A percentile compares a stretch with the other conserved stretches of the same genome.
Conservation (phyloP, 139 green algal species). For the Coelastrella sp. region DNA sequence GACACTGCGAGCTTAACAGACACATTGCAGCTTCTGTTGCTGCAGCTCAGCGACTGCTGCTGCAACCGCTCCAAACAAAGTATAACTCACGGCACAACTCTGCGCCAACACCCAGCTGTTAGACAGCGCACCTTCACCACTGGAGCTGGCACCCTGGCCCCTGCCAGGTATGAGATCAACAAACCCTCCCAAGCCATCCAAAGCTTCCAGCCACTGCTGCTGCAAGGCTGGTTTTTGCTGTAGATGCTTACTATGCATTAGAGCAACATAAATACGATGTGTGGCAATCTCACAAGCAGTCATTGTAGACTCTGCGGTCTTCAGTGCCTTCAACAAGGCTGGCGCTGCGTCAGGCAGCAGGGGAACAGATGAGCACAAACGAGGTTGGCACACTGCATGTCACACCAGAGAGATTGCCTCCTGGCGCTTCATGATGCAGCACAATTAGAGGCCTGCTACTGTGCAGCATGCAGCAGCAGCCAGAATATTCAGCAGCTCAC, state of each 20-base stretch:
- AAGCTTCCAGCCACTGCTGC: constrained; percentile 40
- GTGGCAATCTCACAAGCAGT: constrained; percentile 39
- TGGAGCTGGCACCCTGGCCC: not conserved
- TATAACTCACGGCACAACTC: not conserved
- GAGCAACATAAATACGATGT: constrained; percentile 42
- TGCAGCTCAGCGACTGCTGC: not conserved
- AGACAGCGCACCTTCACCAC: not conserved
- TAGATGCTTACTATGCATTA: constrained; percentile 38
- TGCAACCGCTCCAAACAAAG: not conserved
- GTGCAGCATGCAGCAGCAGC: not conserved
- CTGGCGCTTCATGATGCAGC: not conserved
- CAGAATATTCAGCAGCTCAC: not conserved
- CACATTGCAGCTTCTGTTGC: not conserved
- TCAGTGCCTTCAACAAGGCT: not conserved
- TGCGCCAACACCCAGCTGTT: not conserved
- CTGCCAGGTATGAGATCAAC: constrained; percentile 43
- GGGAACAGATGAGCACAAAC: not conserved
- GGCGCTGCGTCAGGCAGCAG: constrained; percentile 15
- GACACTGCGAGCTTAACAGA: not conserved
- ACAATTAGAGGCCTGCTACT: not conserved
- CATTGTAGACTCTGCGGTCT: constrained; percentile 25
- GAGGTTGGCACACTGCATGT: not conserved
- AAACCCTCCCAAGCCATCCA: constrained; percentile 46
- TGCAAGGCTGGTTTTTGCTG: not conserved
- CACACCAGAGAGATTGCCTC: not conserved